Percentiles rank a stretch among this genome's conserved stretches.
Evolutionary conservation across 179 eudicot genomes (phyloP).

Genomic region (Gypsophila paniculata): DNA sequence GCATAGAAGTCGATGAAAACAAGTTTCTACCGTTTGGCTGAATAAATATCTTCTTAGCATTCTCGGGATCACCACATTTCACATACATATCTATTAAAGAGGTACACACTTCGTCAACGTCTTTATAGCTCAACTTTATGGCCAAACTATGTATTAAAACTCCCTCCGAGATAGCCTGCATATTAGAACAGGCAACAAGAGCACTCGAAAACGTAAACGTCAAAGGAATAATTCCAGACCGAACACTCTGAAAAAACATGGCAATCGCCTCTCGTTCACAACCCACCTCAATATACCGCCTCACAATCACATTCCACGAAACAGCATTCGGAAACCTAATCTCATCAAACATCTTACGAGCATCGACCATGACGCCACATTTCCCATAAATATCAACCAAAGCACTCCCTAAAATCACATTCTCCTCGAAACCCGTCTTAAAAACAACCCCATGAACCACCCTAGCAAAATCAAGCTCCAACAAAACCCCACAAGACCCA

Average conservation of each 20-base stretch:
- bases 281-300: slow-evolving; percentile 61
- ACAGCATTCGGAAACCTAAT: slow-evolving; percentile 53
- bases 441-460: slow-evolving; percentile 50
- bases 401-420: slow-evolving; percentile 65
- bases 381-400: slow-evolving; percentile 72
- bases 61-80: slow-evolving; percentile 47
- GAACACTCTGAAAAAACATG: slow-evolving; percentile 45
- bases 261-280: slow-evolving; percentile 36
- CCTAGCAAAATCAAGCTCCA: slow-evolving; percentile 42
- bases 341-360: slow-evolving; percentile 63
- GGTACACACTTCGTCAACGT: slow-evolving; percentile 42
- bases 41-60: slow-evolving; percentile 46
- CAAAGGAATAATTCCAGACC: slow-evolving; percentile 39
- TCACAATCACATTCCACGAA: slow-evolving; percentile 76
- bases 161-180: slow-evolving; percentile 44
- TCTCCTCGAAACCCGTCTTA: slow-evolving; percentile 45
- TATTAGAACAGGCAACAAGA: slow-evolving; percentile 57
- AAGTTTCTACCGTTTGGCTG: slow-evolving; percentile 36
- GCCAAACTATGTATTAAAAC: slow-evolving; percentile 54
- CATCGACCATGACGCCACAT: slow-evolving; percentile 54
- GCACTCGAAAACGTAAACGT: slow-evolving; percentile 50
- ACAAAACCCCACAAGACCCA: slow-evolving; percentile 44
- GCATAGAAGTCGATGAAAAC: slow-evolving; percentile 52
- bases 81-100: slow-evolving; percentile 60
- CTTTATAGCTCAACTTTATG: slow-evolving; percentile 38